Evolutionary conservation across 768 basidiomycete species (phyloP).

Genomic region (Gymnopilus junonius): DNA sequence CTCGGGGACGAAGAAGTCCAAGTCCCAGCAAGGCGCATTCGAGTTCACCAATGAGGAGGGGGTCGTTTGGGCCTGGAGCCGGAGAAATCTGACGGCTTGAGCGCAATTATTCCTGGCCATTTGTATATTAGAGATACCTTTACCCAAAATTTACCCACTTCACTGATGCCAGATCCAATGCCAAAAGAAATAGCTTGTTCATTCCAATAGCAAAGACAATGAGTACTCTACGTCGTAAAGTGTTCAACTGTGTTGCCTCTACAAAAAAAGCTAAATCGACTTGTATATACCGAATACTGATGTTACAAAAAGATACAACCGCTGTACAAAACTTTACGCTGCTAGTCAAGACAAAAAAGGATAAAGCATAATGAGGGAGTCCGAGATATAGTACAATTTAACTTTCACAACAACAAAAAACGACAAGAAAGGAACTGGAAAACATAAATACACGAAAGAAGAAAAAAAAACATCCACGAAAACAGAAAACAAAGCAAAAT

Average conservation of each 20-base stretch:
- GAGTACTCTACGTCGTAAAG: too few relatives aligned
- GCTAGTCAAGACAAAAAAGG: not conserved
- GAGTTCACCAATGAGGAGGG: constrained; percentile 14
- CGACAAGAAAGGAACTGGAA: not conserved
- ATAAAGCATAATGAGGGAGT: not conserved
- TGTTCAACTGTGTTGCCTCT: not conserved
- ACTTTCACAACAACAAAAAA: not conserved
- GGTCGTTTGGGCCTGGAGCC: constrained; percentile 8
- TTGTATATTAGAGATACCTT: not conserved
- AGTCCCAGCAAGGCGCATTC: constrained; percentile 16
- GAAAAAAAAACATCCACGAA: not conserved
- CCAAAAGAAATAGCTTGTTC: not conserved
- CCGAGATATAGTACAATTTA: not conserved
- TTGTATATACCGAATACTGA: not conserved
- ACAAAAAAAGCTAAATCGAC: not conserved
- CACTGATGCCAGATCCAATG: not conserved
- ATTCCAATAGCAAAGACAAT: not conserved
- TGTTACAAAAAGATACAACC: not conserved
- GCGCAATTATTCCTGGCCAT: too few relatives aligned
- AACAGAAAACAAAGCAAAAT: not conserved
- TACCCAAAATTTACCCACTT: not conserved
- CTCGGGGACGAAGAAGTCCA: constrained; percentile 1
- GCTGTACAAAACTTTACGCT: not conserved
- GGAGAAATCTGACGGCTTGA: constrained; percentile 16
- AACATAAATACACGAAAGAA: not conserved